Evolutionary conservation across 2,329 filamentous ascomycete species (phyloP).

Genomic region (Diaporthe caulivora): DNA sequence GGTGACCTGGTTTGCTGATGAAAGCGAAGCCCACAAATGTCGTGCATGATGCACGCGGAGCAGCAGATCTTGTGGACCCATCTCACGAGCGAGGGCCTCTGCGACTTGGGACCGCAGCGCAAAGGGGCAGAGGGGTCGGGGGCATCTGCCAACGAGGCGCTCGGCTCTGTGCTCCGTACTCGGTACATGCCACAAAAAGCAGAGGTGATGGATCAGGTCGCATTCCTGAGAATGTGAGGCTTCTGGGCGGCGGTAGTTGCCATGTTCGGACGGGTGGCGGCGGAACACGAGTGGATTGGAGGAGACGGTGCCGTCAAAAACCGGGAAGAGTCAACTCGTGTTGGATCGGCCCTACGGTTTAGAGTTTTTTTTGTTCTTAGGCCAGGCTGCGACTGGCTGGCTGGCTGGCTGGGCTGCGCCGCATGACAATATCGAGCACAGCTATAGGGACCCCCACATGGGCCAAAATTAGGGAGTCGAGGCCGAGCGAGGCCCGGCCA

Average conservation of each 20-base stretch:
- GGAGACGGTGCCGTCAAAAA: constrained; percentile 11
- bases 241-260: constrained; percentile 1
- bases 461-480: constrained; percentile 24
- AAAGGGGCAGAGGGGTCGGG: not conserved
- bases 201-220: not conserved
- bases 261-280: constrained; percentile 9
- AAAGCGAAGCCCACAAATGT: constrained; percentile 21
- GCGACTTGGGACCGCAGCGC: constrained; percentile 3
- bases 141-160: not conserved
- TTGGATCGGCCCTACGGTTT: constrained; percentile 28
- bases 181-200: too few relatives aligned
- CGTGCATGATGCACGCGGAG: constrained; percentile 22
- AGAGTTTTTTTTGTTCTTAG: not conserved
- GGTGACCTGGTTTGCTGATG: not conserved
- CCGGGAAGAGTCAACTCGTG: constrained; percentile 14
- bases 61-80: constrained; percentile 21
- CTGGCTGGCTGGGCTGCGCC: constrained; percentile 23
- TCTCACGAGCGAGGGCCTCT: not conserved
- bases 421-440: constrained; percentile 24
- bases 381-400: not conserved
- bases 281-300: constrained; percentile 16
- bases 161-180: too few relatives aligned
- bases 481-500: constrained; percentile 15
- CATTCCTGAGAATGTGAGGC: not conserved
- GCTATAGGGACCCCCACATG: constrained; percentile 23